phyloP scores from a whole-genome alignment of 495 filamentous ascomycete genomes.

The Penicillium odoratum region DNA sequence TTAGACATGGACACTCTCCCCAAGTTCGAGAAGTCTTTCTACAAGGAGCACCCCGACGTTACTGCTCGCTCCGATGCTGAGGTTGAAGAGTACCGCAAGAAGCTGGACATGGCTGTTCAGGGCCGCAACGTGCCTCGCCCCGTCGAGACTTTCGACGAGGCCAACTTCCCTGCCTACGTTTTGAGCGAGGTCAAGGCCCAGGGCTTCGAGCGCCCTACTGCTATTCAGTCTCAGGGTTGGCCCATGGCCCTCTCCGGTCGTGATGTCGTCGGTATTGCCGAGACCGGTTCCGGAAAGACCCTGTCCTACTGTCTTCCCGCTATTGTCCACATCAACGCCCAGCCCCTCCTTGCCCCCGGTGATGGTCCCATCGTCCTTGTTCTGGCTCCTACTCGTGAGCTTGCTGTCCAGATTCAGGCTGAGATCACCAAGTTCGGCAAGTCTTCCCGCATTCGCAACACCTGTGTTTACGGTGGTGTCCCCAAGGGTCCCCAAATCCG shows the following conservation, averaged over 20 bases:
- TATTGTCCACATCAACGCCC: conserved; percentile 99
- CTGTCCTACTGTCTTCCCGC: conserved; percentile 97
- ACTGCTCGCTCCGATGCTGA: conserved; percentile 70
- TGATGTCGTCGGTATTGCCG: conserved; percentile 98
- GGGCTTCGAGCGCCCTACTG: conserved; percentile 86
- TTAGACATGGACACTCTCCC: conserved; percentile 76
- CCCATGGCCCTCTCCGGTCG: conserved; percentile 98
- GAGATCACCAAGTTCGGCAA: conserved; percentile 99
- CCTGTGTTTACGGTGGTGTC: conserved; percentile 98
- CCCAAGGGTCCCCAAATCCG: conserved; percentile 95
- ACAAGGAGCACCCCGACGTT: conserved; percentile 88
- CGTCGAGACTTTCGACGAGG: conserved; percentile 95
- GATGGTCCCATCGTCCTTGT: conserved; percentile 97
- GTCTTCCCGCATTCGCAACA: conserved; percentile 97
- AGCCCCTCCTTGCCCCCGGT: conserved; percentile 93
- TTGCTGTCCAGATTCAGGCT: conserved; percentile 97
- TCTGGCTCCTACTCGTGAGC: conserved; percentile 91
- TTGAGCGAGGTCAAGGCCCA: conserved; percentile 98
- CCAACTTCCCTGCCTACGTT: conserved; percentile 93
- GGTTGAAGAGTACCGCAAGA: conserved; percentile 81
- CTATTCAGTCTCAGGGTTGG: conserved; percentile 98
- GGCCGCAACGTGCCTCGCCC: conserved; percentile 83
- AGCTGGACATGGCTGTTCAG: conserved; percentile 75
- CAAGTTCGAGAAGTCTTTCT: conserved; percentile 99
- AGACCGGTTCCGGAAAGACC: conserved; percentile 99